These are phyloP conservation scores for Lasiosphaeria hispida DNA, from an alignment of 495 filamentous ascomycete species.

Conservation along the genomic window DNA sequence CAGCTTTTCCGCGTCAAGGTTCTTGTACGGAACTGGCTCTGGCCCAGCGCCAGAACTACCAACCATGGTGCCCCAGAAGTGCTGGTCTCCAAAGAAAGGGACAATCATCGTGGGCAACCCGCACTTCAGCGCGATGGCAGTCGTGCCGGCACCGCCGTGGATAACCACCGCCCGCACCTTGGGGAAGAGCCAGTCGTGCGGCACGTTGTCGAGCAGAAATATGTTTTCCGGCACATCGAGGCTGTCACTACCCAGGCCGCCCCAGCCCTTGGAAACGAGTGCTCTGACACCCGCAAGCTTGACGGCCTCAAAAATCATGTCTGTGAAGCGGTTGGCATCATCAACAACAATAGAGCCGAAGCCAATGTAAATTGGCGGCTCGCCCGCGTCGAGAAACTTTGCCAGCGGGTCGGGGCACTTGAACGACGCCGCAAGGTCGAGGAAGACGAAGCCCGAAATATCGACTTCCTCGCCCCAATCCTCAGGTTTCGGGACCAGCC, in stretches of 20 bases:
- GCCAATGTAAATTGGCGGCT: constrained; percentile 61
- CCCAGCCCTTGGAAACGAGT: constrained; percentile 66
- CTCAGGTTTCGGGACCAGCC: constrained; percentile 72
- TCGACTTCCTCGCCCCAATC: constrained; percentile 74
- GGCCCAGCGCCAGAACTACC: constrained; percentile 64
- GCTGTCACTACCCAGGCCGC: constrained; percentile 56
- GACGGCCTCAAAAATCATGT: constrained; percentile 62
- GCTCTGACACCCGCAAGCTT: constrained; percentile 58
- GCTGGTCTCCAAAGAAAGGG: constrained; percentile 72
- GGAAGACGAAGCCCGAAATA: constrained; percentile 73
- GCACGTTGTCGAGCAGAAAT: constrained; percentile 63
- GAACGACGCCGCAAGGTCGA: constrained; percentile 62
- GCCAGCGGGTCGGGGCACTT: constrained; percentile 60
- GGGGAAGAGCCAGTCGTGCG: constrained; percentile 69
- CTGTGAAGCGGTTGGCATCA: constrained; percentile 59
- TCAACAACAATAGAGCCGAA: constrained; percentile 71
- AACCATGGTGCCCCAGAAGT: constrained; percentile 81
- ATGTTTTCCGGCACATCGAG: constrained; percentile 55
- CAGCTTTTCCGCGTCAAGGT: constrained; percentile 56
- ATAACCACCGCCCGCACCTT: constrained; percentile 59
- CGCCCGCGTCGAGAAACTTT: constrained; percentile 61
- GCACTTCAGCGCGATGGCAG: constrained; percentile 61
- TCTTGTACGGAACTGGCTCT: constrained; percentile 69
- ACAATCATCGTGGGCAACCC: constrained; percentile 66
- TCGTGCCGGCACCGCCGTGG: constrained; percentile 66